Base-by-base conservation (phyloP, 2,329 filamentous ascomycete species). In the Trichoderma arundinaceum region DNA sequence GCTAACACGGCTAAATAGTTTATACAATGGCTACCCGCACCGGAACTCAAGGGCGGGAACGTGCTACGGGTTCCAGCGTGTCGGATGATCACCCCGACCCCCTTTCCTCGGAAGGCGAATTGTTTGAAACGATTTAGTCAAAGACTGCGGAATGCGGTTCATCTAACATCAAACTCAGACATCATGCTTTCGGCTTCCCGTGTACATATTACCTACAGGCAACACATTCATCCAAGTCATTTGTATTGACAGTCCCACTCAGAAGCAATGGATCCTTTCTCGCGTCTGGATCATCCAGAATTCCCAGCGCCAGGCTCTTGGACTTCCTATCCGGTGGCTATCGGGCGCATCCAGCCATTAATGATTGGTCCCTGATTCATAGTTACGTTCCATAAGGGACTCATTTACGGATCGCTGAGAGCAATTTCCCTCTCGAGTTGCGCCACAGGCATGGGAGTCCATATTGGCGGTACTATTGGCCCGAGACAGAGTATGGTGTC, bases 361-460 rank as follows among this genome's bases (percentile, higher is more conserved):
- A 12, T 22, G 7, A 43, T 43, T 52, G 48, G 38, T 33, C n/a
- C 7, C 3, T 19, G 38, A 19, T n/a, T 7, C n/a, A n/a, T n/a
- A n/a, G n/a, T n/a, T 43, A 35, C 58, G 58, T 52, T 61, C 58
- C 58, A 52, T 8, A 35, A 33, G 19, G 22, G 22, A 4, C n/a
- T 52, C 38, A 32, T 13, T 33, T 6, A 13, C 7, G 12, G 22
- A 33, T 32, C n/a, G 15, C 5, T 8, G n/a, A 9, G 7, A 52
- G n/a, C 12, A 17, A 22, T 3, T 28, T 13, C 12, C 22, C 8
- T 41, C 35, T 8, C 15, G 5, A 33, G 35, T 7, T 32, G 38
- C 48, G 22, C 19, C 38, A 17, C n/a, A 61, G 58, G 58, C 48
- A 52, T 52, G 46, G 39, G 28, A 2, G 12, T 32, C 48, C 46